Base-by-base conservation (phyloP, 148 eudicot genomes). In the Arctostaphylos glauca region DNA sequence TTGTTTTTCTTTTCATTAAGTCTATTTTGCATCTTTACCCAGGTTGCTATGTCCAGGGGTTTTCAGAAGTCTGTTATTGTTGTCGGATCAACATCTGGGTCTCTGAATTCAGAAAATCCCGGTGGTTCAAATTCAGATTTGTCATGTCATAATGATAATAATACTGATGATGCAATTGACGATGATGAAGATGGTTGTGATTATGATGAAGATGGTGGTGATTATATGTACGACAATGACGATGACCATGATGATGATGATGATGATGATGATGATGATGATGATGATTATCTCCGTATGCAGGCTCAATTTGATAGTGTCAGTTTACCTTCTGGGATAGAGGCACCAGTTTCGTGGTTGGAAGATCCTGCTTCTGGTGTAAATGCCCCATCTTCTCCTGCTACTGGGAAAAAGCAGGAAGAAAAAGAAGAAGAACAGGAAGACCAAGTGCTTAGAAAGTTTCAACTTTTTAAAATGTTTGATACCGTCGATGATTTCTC, bases 281-380 rank as follows among this genome's bases (percentile, higher is more conserved):
- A 85, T 14, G 87, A 90, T 78, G 91, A 91, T 71, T 92, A 90
- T 78, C 56, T 84, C 85, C 84, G 84, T 58, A 78, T 94, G 91
- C 95, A 92, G 91, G 91, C 93, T 44, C 92, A 92, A 84, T 91
- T 94, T 80, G 98, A 94, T 83, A 85, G 90, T 87, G 93, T 87
- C 60, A 93, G 92, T 89, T 89, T 94, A 89, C 98, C 98, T 85
- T 89, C 98, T 83, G 98, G 98, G 23, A 93, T 92, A 50, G 98
- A 92, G 88, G 98, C 95, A 25, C 81, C 94, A 6, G 90, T 94
- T 68, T 71, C 95, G n/a, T 94, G 95, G 95, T 79, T 92, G 84
- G 76, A 84, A 80, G 89, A 84, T 31, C 81, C 94, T 81, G 74
- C 75, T 43, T 81, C 90, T 44, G 70, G 85, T 80, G 85, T 80